Evolutionary conservation across 2,329 filamentous ascomycete genomes (phyloP), one percentile per base, ranked within the genome.

Genomic region (Exserohilum rostratum): DNA sequence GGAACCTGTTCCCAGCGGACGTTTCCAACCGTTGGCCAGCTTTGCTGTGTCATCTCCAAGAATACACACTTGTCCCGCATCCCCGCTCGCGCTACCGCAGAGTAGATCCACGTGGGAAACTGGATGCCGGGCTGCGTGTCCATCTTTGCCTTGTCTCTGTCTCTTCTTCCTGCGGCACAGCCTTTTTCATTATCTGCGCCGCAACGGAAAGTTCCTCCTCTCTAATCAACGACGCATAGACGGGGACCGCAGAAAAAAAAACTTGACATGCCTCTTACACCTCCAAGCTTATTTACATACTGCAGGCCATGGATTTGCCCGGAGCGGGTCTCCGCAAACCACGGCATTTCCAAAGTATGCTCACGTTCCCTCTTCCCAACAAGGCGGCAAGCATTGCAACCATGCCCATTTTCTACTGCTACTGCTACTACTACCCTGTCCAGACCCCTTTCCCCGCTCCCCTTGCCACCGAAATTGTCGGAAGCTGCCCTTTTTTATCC

Each of bases 61-160:
- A 31, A 50, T 49, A 11, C 17, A 30, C 52, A 15, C 25, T 38
- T 34, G 10, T 50, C 40, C 52, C 52, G 47, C 47, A 43, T 55
- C 52, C 52, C 52, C 52, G 52, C 47, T 25, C 27, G 40, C 47
- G 42, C 52, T 46, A 55, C 47, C 33, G 35, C 35, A 35, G 30
- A 51, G 40, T 22, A 11, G 35, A 51, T 55, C 40, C 52, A 55
- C 42, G 52, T 55, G 52, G 47, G 22, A 54, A 30, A 39, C 25
- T 39, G 37, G 29, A 43, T 47, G 44, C 43, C 15, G 40, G n/a
- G 11, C 11, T 30, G 10, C n/a, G 29, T 46, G 4, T 10, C 15
- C 13, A 6, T 17, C 37, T 33, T 52, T 34, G 39, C 17, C 27
- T 11, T 17, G 13, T 15, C 33, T 17, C 39, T 27, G 9, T 27